These are phyloP conservation scores for Talaromyces rugulosus DNA, from an alignment of 2,329 filamentous ascomycete genomes.

Conservation along the genomic window DNA sequence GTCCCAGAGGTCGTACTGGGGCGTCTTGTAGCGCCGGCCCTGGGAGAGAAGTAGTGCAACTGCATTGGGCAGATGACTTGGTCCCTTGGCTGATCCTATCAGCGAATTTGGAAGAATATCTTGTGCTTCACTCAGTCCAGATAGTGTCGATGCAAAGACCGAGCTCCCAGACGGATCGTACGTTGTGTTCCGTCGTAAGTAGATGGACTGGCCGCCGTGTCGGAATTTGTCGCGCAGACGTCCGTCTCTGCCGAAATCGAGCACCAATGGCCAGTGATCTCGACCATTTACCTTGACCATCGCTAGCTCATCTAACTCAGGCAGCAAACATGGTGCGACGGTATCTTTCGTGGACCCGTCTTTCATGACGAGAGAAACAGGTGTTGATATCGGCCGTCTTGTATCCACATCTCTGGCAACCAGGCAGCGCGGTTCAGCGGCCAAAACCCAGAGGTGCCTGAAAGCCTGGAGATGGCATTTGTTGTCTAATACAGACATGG, in stretches of 20 bases:
- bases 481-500: constrained; percentile 85
- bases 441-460: constrained; percentile 94
- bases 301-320: constrained; percentile 36
- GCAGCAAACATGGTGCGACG: constrained; percentile 55
- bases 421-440: constrained; percentile 82
- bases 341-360: constrained; percentile 32
- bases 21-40: constrained; percentile 20
- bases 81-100: constrained; percentile 23
- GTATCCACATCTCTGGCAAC: constrained; percentile 84
- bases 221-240: constrained; percentile 61
- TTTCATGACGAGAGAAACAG: constrained; percentile 62
- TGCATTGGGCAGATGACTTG: constrained; percentile 19
- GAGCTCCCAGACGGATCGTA: constrained; percentile 57
- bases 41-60: constrained; percentile 20
- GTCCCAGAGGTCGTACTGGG: constrained; percentile 53
- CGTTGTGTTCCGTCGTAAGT: constrained; percentile 66
- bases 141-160: constrained; percentile 69
- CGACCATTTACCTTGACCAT: constrained; percentile 41
- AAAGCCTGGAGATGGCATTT: constrained; percentile 93
- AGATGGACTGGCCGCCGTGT: constrained; percentile 64
- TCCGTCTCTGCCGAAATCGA: constrained; percentile 66
- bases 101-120: constrained; percentile 29
- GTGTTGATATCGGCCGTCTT: constrained; percentile 69
- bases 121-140: constrained; percentile 63
- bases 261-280: constrained; percentile 74